Conservation (phyloP, 352 stramenopile genomes). For the Labyrinthula sp. region DNA sequence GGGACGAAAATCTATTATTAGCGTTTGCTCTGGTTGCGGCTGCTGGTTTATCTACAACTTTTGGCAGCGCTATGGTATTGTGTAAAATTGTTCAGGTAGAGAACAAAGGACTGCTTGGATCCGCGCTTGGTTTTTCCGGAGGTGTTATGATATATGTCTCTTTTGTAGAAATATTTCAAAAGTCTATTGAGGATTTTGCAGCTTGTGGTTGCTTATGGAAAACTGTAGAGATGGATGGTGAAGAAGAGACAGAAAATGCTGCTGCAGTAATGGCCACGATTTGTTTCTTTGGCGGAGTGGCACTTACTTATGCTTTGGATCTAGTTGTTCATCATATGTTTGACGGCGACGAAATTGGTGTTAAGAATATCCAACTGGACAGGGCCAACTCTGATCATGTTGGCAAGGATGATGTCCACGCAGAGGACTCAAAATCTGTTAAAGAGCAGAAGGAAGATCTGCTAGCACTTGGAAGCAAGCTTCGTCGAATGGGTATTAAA, state of each 20-base stretch:
- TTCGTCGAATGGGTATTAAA: constrained; percentile 61
- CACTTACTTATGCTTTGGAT: constrained; percentile 26
- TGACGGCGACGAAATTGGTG: too few relatives aligned
- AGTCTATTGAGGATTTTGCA: constrained; percentile 28
- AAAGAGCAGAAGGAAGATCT: too few relatives aligned
- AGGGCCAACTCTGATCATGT: too few relatives aligned
- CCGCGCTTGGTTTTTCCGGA: constrained; percentile 44
- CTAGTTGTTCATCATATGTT: constrained; percentile 30
- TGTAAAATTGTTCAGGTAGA: constrained; percentile 43
- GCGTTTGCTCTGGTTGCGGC: constrained; percentile 44
- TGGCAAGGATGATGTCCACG: too few relatives aligned
- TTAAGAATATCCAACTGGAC: too few relatives aligned
- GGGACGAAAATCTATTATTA: constrained; percentile 25
- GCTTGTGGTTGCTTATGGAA: constrained; percentile 15
- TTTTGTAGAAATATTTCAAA: constrained; percentile 46
- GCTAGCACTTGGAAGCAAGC: too few relatives aligned
- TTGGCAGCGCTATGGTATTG: constrained; percentile 49
- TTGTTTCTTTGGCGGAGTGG: constrained; percentile 32
- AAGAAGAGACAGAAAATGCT: background rate
- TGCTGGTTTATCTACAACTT: constrained; percentile 41
- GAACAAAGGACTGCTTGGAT: constrained; percentile 41
- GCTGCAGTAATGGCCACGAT: constrained; percentile 20
- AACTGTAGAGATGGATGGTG: too few relatives aligned
- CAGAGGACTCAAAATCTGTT: too few relatives aligned
- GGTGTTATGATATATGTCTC: constrained; percentile 54